Evolutionary conservation across 164 flowering plant species (phyloP).

Genomic region (Malania oleifera): DNA sequence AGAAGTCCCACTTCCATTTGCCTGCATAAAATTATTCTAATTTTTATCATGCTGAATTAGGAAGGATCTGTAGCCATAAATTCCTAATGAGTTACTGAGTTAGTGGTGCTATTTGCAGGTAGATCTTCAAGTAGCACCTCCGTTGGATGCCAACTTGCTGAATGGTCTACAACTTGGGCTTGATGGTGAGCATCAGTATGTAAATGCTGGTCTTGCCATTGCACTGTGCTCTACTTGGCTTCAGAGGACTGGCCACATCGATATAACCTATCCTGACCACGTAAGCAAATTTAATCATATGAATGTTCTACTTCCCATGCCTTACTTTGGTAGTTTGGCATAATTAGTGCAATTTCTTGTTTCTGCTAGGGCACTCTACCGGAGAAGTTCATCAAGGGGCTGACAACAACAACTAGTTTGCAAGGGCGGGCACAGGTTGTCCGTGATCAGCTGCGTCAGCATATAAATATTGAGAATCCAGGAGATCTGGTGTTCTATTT

Average conservation of each 20-base stretch:
- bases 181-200: slow-evolving; percentile 81
- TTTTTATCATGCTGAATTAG: too few relatives aligned
- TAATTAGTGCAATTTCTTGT: neutral
- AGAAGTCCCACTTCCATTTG: too few relatives aligned
- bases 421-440: slow-evolving; percentile 94
- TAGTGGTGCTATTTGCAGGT: slow-evolving; percentile 40
- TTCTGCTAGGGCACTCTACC: slow-evolving; percentile 56
- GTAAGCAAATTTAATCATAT: slow-evolving; percentile 43
- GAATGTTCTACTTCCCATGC: neutral
- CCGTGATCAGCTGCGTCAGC: slow-evolving; percentile 52
- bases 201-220: slow-evolving; percentile 92
- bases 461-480: slow-evolving; percentile 28
- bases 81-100: too few relatives aligned
- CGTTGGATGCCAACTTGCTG: slow-evolving; percentile 60
- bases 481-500: too few relatives aligned
- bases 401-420: slow-evolving; percentile 60
- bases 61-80: too few relatives aligned
- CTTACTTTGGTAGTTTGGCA: too few relatives aligned
- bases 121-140: slow-evolving; percentile 60
- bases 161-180: slow-evolving; percentile 77
- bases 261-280: slow-evolving; percentile 36
- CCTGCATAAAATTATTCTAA: too few relatives aligned
- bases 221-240: slow-evolving; percentile 75
- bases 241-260: slow-evolving; percentile 65
- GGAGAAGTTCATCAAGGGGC: slow-evolving; percentile 73